A percentile compares a stretch with the other conserved stretches of the same genome.
Evolutionary conservation across 768 basidiomycete genomes (phyloP).

Genomic region (Galerina sulciceps): DNA sequence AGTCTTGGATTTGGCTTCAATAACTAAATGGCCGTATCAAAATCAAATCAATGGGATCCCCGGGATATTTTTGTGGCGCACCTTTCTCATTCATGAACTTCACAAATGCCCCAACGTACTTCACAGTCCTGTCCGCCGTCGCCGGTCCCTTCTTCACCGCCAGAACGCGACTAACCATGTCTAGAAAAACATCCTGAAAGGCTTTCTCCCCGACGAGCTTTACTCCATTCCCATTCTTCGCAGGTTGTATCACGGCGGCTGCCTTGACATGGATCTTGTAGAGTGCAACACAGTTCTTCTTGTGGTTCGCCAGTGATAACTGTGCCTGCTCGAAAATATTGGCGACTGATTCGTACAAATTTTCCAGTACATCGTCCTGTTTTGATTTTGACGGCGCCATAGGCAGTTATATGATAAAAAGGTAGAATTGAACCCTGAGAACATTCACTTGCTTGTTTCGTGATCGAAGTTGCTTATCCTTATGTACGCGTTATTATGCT

Average conservation of each 20-base stretch:
- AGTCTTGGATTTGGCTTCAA: constrained; percentile 33
- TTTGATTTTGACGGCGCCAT: constrained; percentile 28
- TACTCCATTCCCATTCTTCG: constrained; percentile 42
- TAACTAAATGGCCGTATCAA: constrained; percentile 17
- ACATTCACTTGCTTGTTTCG: constrained; percentile 13
- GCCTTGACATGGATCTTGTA: constrained; percentile 82
- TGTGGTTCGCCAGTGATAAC: constrained; percentile 80
- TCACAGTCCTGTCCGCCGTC: constrained; percentile 82
- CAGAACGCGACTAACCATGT: constrained; percentile 73
- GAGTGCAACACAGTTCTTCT: constrained; percentile 88
- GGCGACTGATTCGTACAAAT: constrained; percentile 39
- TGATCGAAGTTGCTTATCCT: constrained; percentile 16
- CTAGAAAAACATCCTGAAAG: constrained; percentile 78
- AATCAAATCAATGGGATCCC: neutral
- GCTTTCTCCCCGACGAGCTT: constrained; percentile 77
- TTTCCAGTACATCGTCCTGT: constrained; percentile 28
- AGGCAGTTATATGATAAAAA: neutral
- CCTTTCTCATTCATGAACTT: constrained; percentile 85
- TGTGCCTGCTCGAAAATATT: constrained; percentile 81
- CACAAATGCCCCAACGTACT: constrained; percentile 86
- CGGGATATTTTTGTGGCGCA: constrained; percentile 35
- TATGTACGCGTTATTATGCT: constrained; percentile 30
- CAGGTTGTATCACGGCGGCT: constrained; percentile 52
- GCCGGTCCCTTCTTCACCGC: constrained; percentile 85
- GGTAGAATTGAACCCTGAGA: constrained; percentile 18